Evolutionary conservation across 2,329 filamentous ascomycete genomes (phyloP).

Genomic region (Xenosphaeropsis pyriputrescens): DNA sequence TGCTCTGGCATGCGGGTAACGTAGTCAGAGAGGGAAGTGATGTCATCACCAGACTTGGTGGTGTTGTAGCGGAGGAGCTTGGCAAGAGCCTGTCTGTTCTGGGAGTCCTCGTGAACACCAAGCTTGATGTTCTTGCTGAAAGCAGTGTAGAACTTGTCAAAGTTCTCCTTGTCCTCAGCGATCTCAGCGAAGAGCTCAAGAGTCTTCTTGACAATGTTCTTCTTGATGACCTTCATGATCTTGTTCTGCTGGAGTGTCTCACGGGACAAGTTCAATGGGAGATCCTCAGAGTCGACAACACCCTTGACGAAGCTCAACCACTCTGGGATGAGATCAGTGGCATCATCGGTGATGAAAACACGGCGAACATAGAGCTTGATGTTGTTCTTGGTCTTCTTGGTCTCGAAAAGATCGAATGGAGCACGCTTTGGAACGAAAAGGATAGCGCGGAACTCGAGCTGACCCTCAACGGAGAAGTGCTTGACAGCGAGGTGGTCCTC

Average conservation of each 20-base stretch:
- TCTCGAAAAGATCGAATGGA: conserved; percentile 99
- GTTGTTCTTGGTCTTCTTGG: conserved; percentile 99
- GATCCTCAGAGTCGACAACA: conserved; percentile 99
- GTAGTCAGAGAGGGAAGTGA: conserved; percentile 91
- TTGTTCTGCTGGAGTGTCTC: conserved; percentile 99
- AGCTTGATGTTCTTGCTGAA: conserved; percentile 99
- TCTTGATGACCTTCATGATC: conserved; percentile 99
- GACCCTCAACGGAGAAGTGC: conserved; percentile 99
- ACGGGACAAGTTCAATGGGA: conserved; percentile 98
- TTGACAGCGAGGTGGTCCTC: conserved; percentile 99
- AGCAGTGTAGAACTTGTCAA: conserved; percentile 99
- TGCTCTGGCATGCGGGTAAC: conserved; percentile 98
- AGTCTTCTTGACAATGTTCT: conserved; percentile 99
- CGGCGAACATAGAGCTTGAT: conserved; percentile 99
- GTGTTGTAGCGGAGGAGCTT: conserved; percentile 99
- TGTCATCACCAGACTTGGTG: conserved; percentile 95
- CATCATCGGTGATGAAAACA: conserved; percentile 99
- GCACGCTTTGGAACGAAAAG: conserved; percentile 99
- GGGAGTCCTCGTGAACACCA: conserved; percentile 97
- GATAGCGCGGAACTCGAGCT: conserved; percentile 99
- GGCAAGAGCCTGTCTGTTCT: conserved; percentile 85
- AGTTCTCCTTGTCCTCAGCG: conserved; percentile 98
- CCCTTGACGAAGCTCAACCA: conserved; percentile 99
- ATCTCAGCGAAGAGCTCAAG: conserved; percentile 99
- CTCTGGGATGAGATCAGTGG: conserved; percentile 96